Evolutionary conservation across 2,329 filamentous ascomycete genomes (phyloP), one percentile per base, ranked within the genome.

Genomic region (Aschersonia sp.): DNA sequence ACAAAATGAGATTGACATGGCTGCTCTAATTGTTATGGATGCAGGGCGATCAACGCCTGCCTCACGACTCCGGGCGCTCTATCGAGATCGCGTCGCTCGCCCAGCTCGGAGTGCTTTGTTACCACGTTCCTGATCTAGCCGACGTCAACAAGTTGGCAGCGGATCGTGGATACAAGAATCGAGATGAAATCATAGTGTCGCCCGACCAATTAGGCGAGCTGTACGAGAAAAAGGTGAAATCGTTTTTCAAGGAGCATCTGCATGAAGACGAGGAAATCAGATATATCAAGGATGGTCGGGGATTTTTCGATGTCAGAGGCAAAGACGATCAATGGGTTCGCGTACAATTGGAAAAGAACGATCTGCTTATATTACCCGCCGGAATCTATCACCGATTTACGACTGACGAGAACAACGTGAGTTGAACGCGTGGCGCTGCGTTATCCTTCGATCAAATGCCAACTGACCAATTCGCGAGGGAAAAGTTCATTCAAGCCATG

Each of bases 251-350:
- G 57, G 92, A 98, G 73, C 92, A 98, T 64, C 66, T 98, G 58
- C 92, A 98, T 63, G 92, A 98, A 70, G 92, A 98, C 57, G 92
- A 98, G 69, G 92, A 98, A 74, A 98, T 98, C 55, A 75, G 92
- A 44, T 98, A 96, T 60, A 89, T 98, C 55, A 73, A 87, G 33
- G 89, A 83, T 51, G 92, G 92, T 0, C 76, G 78, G 48, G 92
- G 92, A 0, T 98, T 85, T 65, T 98, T 98, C 62, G 92, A 98
- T 66, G 89, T 98, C 4, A 73, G 92, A 45, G 83, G 79, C 59
- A 72, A 84, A 63, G 78, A 76, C 22, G 90, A 97, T 60, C 79
- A 85, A 54, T 98, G 92, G 92, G 79, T 98, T 50, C 73, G 92
- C 50, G 88, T 98, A 52, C 70, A 73, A 58, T 69, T 98, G 49